Evolutionary conservation across 225 moss, liverwort and hornwort species (phyloP), one percentile per base, ranked within the genome.

Genomic region (Ulota crispa): DNA sequence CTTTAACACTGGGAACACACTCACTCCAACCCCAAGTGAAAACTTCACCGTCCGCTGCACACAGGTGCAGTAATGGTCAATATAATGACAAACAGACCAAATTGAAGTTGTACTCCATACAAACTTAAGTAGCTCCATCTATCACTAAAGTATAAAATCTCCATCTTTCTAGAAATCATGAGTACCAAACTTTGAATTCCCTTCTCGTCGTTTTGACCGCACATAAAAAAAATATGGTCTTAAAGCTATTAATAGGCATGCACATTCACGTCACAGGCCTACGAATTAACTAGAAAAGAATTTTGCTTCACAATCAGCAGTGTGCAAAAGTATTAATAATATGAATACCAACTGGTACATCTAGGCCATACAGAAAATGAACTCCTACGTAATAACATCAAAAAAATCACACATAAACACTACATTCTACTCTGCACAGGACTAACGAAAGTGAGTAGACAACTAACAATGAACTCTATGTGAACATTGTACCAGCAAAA

Each of bases 11-110:
- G 24, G 95, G 97, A 74, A 89, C 91, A 77, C 94, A 93, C 69
- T 92, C 89, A 79, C 90, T 95, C 97, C 97, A 98, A 75, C 97
- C 97, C 97, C 97, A 98, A 7, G 93, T 92, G 73, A 70, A 98
- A 23, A 98, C 92, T 52, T 84, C 81, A n/a, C 97, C 97, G 47
- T 86, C 83, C n/a, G 86, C 97, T 97, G 88, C 79, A 83, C 61
- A 32, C 76, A 76, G 47, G 12, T 67, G 7, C 66, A 54, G 13
- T 67, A 9, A 66, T 12, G 7, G 67, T 78, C 26, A 78, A 61
- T 15, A 8, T 9, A 76, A 62, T 39, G 28, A 52, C 12, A 26
- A 24, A 62, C 36, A 54, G 41, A 2, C n/a, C 31, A 50, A 80
- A 19, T n/a, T 62, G 23, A 13, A 28, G 60, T 50, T 50, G 16